Conservation (phyloP, 495 filamentous ascomycete genomes). For the Oidiodendron maius region DNA sequence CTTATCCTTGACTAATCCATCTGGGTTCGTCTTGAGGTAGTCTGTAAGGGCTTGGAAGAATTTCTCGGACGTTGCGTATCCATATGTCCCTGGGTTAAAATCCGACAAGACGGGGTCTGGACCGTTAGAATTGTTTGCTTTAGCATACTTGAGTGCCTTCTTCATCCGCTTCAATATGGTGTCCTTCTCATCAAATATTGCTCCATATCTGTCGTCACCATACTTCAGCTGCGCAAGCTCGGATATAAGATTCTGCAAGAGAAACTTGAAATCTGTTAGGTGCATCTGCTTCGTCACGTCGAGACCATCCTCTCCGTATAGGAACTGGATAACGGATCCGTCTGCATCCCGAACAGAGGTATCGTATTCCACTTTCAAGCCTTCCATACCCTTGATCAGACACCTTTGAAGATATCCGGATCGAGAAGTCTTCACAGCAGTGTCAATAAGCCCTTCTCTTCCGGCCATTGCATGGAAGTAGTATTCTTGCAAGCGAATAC, state of each 20-base stretch:
- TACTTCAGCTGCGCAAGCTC: constrained; percentile 32
- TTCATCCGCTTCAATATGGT: constrained; percentile 75
- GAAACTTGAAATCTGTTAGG: constrained; percentile 83
- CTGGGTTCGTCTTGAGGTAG: constrained; percentile 73
- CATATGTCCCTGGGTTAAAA: constrained; percentile 68
- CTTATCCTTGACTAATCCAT: constrained; percentile 73
- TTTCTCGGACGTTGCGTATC: constrained; percentile 83
- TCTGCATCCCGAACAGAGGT: constrained; percentile 90
- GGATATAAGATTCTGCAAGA: constrained; percentile 66
- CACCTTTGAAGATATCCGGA: constrained; percentile 97
- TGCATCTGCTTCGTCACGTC: constrained; percentile 94
- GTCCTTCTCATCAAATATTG: constrained; percentile 44
- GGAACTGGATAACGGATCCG: constrained; percentile 87
- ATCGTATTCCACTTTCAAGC: constrained; percentile 85
- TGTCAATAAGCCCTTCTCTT: constrained; percentile 97
- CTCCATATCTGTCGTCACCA: constrained; percentile 29
- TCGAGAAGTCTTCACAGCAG: constrained; percentile 94
- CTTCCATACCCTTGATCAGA: constrained; percentile 99
- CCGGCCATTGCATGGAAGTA: constrained; percentile 99
- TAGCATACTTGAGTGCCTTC: constrained; percentile 64
- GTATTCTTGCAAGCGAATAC: constrained; percentile 94
- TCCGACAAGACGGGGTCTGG: constrained; percentile 72
- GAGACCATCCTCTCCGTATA: constrained; percentile 94
- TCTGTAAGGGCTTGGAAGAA: constrained; percentile 57
- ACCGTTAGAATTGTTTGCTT: constrained; percentile 56